A percentile compares a stretch with the other conserved stretches of the same genome.
Conservation (phyloP, 352 stramenopile species). For the Phytophthora citricola region DNA sequence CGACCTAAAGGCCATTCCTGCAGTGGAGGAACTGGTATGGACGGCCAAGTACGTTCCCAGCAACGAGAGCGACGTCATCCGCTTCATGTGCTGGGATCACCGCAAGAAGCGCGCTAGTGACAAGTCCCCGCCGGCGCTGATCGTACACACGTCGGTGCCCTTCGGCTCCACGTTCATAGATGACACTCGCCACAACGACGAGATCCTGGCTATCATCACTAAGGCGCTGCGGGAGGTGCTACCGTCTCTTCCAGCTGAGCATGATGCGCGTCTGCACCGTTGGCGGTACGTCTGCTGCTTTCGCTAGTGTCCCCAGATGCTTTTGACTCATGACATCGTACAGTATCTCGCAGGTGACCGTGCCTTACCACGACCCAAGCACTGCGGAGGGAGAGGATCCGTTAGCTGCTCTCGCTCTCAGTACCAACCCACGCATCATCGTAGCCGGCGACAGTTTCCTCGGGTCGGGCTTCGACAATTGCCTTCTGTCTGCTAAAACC, state of each 20-base stretch:
- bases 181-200: constrained; percentile 53
- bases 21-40: constrained; percentile 59
- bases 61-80: constrained; percentile 68
- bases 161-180: constrained; percentile 73
- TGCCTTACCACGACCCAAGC: constrained; percentile 44
- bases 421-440: constrained; percentile 58
- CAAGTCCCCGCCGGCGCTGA: constrained; percentile 31
- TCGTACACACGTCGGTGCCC: constrained; percentile 73
- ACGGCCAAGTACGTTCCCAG: constrained; percentile 66
- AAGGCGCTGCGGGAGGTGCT: constrained; percentile 59
- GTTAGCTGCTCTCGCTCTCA: constrained; percentile 47
- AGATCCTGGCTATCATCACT: constrained; percentile 60
- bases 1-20: constrained; percentile 41
- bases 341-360: constrained; percentile 75
- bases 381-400: constrained; percentile 15
- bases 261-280: constrained; percentile 62
- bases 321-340: constrained; percentile 13
- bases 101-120: constrained; percentile 53
- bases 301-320: background rate
- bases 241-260: constrained; percentile 55
- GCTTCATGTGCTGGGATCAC: constrained; percentile 84
- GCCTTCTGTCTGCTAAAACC: constrained; percentile 65
- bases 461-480: constrained; percentile 78
- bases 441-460: constrained; percentile 73
- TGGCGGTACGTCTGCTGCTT: constrained; percentile 59